phyloP scores from a whole-genome alignment of 2,329 filamentous ascomycete species.

The Curvularia eragrostidis region DNA sequence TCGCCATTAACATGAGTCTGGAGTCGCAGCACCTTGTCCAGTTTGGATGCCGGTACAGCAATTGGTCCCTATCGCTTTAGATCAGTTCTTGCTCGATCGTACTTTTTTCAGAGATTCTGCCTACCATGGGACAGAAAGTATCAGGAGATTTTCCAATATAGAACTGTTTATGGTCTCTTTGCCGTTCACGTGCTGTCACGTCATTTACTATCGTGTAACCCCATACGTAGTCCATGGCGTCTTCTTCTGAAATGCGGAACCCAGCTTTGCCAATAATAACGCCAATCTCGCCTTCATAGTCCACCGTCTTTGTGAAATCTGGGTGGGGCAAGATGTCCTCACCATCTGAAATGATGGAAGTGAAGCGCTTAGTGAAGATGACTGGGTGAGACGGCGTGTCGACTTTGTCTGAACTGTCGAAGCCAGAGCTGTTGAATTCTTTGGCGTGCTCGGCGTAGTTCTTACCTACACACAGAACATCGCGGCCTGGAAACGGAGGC shows the following conservation, averaged over 20 bases:
- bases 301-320: slow-evolving; percentile 58
- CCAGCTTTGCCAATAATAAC: slow-evolving; percentile 62
- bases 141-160: slow-evolving; percentile 65
- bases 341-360: slow-evolving; percentile 59
- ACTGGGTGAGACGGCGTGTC: slow-evolving; percentile 62
- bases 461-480: slow-evolving; percentile 63
- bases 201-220: slow-evolving; percentile 62
- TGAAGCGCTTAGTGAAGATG: slow-evolving; percentile 63
- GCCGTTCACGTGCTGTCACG: slow-evolving; percentile 33
- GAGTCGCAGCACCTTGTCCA: slow-evolving; percentile 45
- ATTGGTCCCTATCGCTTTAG: background rate
- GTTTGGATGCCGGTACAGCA: background rate
- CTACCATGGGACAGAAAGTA: slow-evolving; percentile 63
- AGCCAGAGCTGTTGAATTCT: slow-evolving; percentile 64
- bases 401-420: slow-evolving; percentile 62
- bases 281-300: slow-evolving; percentile 65
- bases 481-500: slow-evolving; percentile 57
- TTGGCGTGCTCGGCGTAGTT: slow-evolving; percentile 65
- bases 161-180: slow-evolving; percentile 62
- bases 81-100: slow-evolving; percentile 20
- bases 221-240: slow-evolving; percentile 62
- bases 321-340: slow-evolving; percentile 57
- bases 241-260: slow-evolving; percentile 51
- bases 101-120: no score
- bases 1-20: slow-evolving; percentile 57